Evolutionary conservation across 306 rosid species (phyloP).

Genomic region (Astragalus membranaceus): DNA sequence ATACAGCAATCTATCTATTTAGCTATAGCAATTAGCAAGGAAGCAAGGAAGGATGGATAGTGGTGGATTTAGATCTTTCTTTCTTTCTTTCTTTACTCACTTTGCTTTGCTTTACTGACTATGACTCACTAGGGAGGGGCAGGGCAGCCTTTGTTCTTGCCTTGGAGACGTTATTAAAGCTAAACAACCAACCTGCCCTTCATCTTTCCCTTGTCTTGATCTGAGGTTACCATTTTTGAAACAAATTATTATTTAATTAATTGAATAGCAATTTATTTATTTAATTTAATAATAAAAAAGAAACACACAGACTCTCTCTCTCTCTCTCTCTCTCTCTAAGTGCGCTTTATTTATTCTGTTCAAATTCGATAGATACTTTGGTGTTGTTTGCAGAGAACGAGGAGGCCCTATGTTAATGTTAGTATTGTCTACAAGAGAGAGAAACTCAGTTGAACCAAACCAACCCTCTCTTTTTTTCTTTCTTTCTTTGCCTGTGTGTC

Average conservation of each 20-base stretch:
- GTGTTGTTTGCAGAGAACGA: slow-evolving; percentile 78
- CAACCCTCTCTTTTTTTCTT: neutral
- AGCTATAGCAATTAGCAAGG: slow-evolving; percentile 14
- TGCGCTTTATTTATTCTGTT: slow-evolving; percentile 64
- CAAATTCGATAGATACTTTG: slow-evolving; percentile 67
- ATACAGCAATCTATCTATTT: slow-evolving; percentile 3
- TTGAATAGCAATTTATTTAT: neutral
- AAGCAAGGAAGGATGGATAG: neutral
- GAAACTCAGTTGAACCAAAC: slow-evolving; percentile 22
- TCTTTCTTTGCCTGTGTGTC: slow-evolving; percentile 25
- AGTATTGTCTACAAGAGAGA: slow-evolving; percentile 32
- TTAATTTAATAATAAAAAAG: too few species aligned
- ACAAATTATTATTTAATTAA: neutral
- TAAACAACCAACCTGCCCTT: slow-evolving; percentile 57
- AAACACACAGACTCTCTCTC: too few species aligned
- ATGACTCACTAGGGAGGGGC: slow-evolving; percentile 22
- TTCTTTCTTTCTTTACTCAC: slow-evolving; percentile 27
- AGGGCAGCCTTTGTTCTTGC: slow-evolving; percentile 55
- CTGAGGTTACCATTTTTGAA: slow-evolving; percentile 24
- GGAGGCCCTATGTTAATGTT: slow-evolving; percentile 55
- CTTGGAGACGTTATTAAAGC: slow-evolving; percentile 45
- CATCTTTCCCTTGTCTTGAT: slow-evolving; percentile 36
- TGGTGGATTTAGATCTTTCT: neutral
- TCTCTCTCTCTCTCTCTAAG: neutral
- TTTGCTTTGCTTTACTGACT: slow-evolving; percentile 48